Evolutionary conservation across 208 protist species (phyloP), one percentile per base, ranked within the genome.

Genomic region (Acanthamoeba lugdunensis): DNA sequence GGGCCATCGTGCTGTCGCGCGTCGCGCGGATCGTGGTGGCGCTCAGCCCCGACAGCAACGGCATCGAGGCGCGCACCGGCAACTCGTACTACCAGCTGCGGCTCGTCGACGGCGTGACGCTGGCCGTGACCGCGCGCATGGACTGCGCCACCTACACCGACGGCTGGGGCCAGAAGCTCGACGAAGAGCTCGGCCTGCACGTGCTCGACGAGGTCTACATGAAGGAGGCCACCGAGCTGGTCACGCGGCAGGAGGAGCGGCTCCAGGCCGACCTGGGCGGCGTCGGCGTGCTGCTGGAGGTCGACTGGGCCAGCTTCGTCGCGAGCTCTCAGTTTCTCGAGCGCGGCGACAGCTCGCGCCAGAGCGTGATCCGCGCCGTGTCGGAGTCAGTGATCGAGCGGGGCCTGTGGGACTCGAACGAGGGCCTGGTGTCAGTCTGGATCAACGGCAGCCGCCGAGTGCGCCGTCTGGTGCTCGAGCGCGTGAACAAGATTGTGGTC

Each of bases 131-230:
- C 41, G 77, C 28, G 37, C 77, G 77, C 25, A 23, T 85, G 45
- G 77, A 85, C 77, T 58, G 77, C 77, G 33, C 37, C 14, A 58
- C 41, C 41, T 85, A 58, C 41, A 58, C 77, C 23, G 77, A 58
- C 4, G 77, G 77, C 23, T 85, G 77, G 77, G 77, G 77, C 8
- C 50, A 37, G 16, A 85, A 85, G 77, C 45, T 85, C 25, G 77
- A 85, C 77, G 11, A 52, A 45, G 77, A 85, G 77, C 77, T 85
- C 7, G 77, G 45, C 6, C 77, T 85, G 77, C 77, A 85, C 77
- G 77, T 85, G 13, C 77, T 85, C 11, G 77, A 85, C n/a, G 77
- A 85, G 77, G 37, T 58, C 45, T 37, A 58, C 77, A 85, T 85
- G 77, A 52, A 58, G 41, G 23, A 85, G 77, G 45, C 50, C 23